Evolutionary conservation across 257 asterid species (phyloP).

Genomic region (Linderniella brevidens): DNA sequence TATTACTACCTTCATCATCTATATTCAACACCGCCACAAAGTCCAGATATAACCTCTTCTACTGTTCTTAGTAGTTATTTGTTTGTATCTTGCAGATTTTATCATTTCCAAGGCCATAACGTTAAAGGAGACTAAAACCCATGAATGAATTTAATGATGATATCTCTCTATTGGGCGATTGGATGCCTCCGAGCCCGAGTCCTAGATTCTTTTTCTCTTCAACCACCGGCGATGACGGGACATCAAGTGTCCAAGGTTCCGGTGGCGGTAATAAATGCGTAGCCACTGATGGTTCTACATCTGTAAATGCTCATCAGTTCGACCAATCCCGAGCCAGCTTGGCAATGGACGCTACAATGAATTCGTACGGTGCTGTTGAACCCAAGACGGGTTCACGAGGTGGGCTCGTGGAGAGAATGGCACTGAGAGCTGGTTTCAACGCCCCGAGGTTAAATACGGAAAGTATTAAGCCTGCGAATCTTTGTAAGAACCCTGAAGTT

Average conservation of each 20-base stretch:
- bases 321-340: conserved; percentile 13
- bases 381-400: conserved; percentile 20
- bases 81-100: no score
- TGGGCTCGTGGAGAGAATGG: conserved; percentile 62
- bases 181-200: conserved; percentile 59
- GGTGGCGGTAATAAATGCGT: conserved; percentile 13
- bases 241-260: not conserved
- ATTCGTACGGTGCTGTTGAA: no score
- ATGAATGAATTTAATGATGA: conserved; percentile 65
- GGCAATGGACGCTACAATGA: no score
- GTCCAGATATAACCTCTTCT: no score
- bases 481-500: conserved; percentile 23
- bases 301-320: conserved; percentile 10
- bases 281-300: conserved; percentile 9
- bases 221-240: conserved; percentile 15
- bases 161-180: conserved; percentile 49
- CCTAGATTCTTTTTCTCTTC: conserved; percentile 34
- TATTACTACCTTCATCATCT: no score
- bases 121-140: no score
- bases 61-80: no score
- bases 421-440: conserved; percentile 66
- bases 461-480: conserved; percentile 27
- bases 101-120: no score
- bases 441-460: conserved; percentile 65
- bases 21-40: no score